These are phyloP conservation scores for Geotrichum citri-aurantii DNA, from an alignment of 1,139 yeast species.

Conservation along the genomic window DNA sequence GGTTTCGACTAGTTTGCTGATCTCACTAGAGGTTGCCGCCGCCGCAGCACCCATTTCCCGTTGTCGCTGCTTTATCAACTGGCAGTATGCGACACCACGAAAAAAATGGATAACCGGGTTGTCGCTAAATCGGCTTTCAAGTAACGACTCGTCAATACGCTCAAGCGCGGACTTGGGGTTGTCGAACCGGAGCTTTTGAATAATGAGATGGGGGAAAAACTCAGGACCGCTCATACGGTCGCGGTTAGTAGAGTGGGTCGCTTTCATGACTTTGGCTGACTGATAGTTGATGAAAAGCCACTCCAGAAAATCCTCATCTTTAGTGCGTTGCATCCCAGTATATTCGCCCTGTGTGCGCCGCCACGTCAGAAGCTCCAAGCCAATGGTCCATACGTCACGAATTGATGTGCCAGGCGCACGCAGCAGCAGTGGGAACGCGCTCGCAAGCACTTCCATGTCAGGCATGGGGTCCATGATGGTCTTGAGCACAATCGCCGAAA, in stretches of 20 bases:
- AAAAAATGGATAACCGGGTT: slow-evolving; percentile 41
- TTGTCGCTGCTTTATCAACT: slow-evolving; percentile 19
- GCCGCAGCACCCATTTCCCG: background rate
- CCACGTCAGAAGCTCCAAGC: slow-evolving; percentile 36
- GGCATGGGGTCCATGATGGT: background rate
- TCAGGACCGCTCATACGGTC: slow-evolving; percentile 23
- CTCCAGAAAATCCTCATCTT: slow-evolving; percentile 29
- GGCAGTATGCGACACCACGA: slow-evolving; percentile 28
- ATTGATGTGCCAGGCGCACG: slow-evolving; percentile 42
- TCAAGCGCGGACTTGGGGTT: slow-evolving; percentile 26
- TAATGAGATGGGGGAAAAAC: slow-evolving; percentile 22
- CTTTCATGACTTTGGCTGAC: background rate
- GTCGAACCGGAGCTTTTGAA: slow-evolving; percentile 24
- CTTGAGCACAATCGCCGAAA: background rate
- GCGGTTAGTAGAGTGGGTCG: slow-evolving; percentile 9
- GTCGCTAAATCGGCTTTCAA: slow-evolving; percentile 43
- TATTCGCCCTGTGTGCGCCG: slow-evolving; percentile 24
- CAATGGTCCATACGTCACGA: slow-evolving; percentile 46
- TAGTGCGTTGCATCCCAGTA: slow-evolving; percentile 7
- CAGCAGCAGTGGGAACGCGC: slow-evolving; percentile 40
- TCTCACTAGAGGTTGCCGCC: background rate
- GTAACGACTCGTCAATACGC: slow-evolving; percentile 39
- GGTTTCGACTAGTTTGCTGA: background rate
- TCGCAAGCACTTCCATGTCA: slow-evolving; percentile 33
- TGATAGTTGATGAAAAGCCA: slow-evolving; percentile 28